phyloP scores from a whole-genome alignment of 306 rosid species.

The Quillaja saponaria region DNA sequence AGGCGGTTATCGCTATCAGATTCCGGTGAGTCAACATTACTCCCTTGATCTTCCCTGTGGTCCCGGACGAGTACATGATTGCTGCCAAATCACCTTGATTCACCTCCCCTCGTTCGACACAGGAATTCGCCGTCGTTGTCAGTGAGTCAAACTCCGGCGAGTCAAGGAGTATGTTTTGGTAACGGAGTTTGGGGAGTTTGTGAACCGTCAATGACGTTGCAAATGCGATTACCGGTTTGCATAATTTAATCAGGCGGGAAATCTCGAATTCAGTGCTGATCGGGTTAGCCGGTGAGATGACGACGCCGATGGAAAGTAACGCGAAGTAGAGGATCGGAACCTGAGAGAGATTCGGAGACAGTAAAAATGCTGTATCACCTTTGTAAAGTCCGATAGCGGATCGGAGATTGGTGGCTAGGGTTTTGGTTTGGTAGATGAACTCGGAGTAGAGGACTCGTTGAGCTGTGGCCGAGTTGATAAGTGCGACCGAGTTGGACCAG shows the following conservation, averaged over 20 bases:
- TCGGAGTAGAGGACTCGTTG: slow-evolving; percentile 36
- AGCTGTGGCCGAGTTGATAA: slow-evolving; percentile 40
- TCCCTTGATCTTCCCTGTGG: slow-evolving; percentile 59
- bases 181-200: not conserved
- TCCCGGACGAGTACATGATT: slow-evolving; percentile 58
- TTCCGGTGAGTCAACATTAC: slow-evolving; percentile 56
- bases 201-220: slow-evolving; percentile 30
- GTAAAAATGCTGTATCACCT: slow-evolving; percentile 45
- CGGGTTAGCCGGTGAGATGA: slow-evolving; percentile 58
- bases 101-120: slow-evolving; percentile 24
- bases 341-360: slow-evolving; percentile 40
- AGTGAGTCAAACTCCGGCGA: slow-evolving; percentile 56
- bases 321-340: slow-evolving; percentile 63
- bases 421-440: slow-evolving; percentile 31
- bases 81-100: slow-evolving; percentile 53
- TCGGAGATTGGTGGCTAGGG: slow-evolving; percentile 46
- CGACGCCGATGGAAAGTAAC: slow-evolving; percentile 52
- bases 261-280: slow-evolving; percentile 43
- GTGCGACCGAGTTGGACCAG: slow-evolving; percentile 38
- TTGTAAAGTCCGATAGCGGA: slow-evolving; percentile 39
- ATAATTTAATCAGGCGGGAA: slow-evolving; percentile 29
- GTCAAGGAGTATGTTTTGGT: slow-evolving; percentile 39
- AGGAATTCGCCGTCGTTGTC: not conserved
- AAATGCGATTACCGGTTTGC: slow-evolving; percentile 42
- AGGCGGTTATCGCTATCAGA: slow-evolving; percentile 27